Evolutionary conservation across 768 basidiomycete species (phyloP).

Genomic region (Amanita thiersii): DNA sequence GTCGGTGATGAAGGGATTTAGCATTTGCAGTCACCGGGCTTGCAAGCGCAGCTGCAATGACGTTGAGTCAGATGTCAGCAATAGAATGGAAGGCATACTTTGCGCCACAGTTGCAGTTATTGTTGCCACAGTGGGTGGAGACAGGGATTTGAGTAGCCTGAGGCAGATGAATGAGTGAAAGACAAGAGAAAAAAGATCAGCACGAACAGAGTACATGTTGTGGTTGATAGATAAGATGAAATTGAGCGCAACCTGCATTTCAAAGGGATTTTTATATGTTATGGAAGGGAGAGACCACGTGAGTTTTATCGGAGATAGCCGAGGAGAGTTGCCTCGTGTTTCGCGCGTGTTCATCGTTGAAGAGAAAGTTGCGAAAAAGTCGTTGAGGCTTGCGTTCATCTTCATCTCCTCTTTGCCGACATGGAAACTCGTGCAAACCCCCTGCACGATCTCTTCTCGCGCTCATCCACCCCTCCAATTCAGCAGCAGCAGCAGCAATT

Average conservation of each 20-base stretch:
- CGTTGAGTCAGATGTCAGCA: conserved; percentile 1
- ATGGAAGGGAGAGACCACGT: not conserved
- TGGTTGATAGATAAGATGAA: conserved; percentile 10
- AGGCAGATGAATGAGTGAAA: conserved; percentile 7
- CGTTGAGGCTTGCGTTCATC: conserved; percentile 6
- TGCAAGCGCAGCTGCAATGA: conserved; percentile 47
- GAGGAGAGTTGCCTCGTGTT: conserved; percentile 37
- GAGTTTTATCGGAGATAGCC: not conserved
- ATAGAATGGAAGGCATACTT: conserved; percentile 22
- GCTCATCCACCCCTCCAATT: conserved; percentile 31
- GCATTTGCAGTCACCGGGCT: conserved; percentile 60
- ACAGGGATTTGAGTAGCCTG: conserved; percentile 28
- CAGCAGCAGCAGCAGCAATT: not conserved
- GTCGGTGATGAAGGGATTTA: conserved; percentile 20
- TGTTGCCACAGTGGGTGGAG: conserved; percentile 35
- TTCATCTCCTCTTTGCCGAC: conserved; percentile 13
- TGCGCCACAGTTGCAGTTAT: conserved; percentile 43
- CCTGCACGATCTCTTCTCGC: conserved; percentile 45
- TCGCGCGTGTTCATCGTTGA: conserved; percentile 27
- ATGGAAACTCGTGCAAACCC: conserved; percentile 36
- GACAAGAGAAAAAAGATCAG: conserved; percentile 2
- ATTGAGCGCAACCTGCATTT: not conserved
- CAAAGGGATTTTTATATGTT: not conserved
- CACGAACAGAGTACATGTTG: conserved; percentile 36
- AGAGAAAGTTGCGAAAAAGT: too few species aligned